These are phyloP conservation scores for Neurospora sp. DNA, from an alignment of 2,329 filamentous ascomycete species.

Conservation along the genomic window DNA sequence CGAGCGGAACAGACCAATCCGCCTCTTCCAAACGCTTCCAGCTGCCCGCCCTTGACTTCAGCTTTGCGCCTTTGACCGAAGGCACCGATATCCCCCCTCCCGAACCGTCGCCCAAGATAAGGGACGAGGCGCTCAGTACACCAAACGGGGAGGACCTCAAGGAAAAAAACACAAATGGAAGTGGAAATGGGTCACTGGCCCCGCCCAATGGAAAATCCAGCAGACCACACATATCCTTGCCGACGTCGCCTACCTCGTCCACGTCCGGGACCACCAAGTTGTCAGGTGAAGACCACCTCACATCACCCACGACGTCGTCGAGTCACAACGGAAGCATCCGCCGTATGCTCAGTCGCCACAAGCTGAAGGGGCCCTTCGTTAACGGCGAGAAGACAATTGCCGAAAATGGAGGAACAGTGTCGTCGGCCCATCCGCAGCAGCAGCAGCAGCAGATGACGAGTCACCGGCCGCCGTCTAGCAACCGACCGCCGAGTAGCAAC, in stretches of 20 bases:
- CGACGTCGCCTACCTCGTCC: constrained; percentile 21
- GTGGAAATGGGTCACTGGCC: constrained; percentile 1
- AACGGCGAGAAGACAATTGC: constrained; percentile 35
- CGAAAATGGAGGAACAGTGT: constrained; percentile 17
- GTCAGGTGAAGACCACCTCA: constrained; percentile 38
- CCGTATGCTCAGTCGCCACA: constrained; percentile 45
- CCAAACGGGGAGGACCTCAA: constrained; percentile 12
- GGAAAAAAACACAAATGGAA: constrained; percentile 16
- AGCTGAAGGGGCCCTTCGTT: constrained; percentile 43
- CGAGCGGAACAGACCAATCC: constrained; percentile 7
- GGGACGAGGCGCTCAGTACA: constrained; percentile 34
- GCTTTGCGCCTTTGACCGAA: constrained; percentile 49
- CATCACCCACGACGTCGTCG: constrained; percentile 39
- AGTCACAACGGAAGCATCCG: constrained; percentile 45
- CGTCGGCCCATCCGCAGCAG: constrained; percentile 43
- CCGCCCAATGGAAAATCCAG: constrained; percentile 30
- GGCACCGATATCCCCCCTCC: constrained; percentile 52
- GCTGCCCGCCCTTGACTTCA: constrained; percentile 47
- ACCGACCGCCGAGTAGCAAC: background rate
- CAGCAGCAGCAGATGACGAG: constrained; percentile 30
- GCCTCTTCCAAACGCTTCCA: constrained; percentile 32
- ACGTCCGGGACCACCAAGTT: constrained; percentile 34
- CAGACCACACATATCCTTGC: constrained; percentile 21
- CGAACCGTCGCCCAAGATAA: constrained; percentile 38
- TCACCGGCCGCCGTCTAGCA: background rate